Evolutionary conservation across 1,284 basidiomycete genomes (phyloP).

Genomic region (Rhodotorula sp.): DNA sequence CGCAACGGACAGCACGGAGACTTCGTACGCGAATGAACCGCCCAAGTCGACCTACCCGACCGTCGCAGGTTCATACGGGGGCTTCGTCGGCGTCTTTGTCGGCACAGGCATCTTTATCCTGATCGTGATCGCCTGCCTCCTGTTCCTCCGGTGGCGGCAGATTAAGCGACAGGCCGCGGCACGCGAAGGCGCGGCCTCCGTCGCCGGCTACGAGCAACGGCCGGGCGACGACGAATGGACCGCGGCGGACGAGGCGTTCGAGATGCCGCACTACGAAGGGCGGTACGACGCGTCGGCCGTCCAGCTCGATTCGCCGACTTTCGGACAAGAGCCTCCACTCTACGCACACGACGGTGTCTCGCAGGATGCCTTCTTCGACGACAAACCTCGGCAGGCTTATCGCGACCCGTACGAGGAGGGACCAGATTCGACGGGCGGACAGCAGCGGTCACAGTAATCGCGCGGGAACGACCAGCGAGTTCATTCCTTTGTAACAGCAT

Average conservation of each 20-base stretch:
- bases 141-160: conserved; percentile 15
- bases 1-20: neutral
- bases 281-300: conserved; percentile 4
- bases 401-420: conserved; percentile 5
- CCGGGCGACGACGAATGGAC: conserved; percentile 8
- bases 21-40: conserved; percentile 19
- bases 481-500: neutral
- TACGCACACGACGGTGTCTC: conserved; percentile 2
- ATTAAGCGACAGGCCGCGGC: conserved; percentile 3
- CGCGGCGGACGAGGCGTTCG: conserved; percentile 35
- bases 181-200: neutral
- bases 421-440: neutral
- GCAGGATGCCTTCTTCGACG: conserved; percentile 1
- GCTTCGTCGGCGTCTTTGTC: conserved; percentile 39
- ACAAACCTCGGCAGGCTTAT: neutral
- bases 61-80: conserved; percentile 33
- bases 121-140: conserved; percentile 14
- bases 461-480: neutral
- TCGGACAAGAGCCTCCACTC: neutral
- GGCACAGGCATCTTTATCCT: conserved; percentile 26
- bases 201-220: neutral
- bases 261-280: conserved; percentile 31
- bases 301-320: neutral
- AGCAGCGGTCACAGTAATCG: neutral
- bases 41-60: conserved; percentile 35